phyloP scores from a whole-genome alignment of 2,329 filamentous ascomycete species.

The Venturia aucupariae region DNA sequence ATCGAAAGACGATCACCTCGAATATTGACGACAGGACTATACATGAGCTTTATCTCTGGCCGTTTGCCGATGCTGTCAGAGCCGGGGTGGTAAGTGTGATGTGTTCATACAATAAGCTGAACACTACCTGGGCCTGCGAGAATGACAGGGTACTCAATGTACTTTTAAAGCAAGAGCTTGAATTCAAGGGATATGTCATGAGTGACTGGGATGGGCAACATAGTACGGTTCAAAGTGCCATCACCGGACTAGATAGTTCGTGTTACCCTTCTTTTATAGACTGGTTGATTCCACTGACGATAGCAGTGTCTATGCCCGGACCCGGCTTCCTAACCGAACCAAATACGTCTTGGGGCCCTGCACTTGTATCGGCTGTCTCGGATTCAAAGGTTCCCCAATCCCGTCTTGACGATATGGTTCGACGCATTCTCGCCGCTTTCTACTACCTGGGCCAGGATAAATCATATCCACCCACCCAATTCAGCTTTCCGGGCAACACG shows the following conservation, averaged over 20 bases:
- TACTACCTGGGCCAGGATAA: slow-evolving; percentile 41
- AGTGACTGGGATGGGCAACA: slow-evolving; percentile 34
- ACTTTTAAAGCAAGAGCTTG: slow-evolving; percentile 43
- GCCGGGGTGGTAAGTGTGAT: slow-evolving; percentile 51
- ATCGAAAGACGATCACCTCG: slow-evolving; percentile 30
- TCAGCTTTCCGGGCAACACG: slow-evolving; percentile 36
- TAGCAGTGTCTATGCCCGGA: slow-evolving; percentile 29
- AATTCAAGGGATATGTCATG: slow-evolving; percentile 39
- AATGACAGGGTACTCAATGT: slow-evolving; percentile 41
- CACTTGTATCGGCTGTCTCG: slow-evolving; percentile 36
- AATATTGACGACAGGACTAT: slow-evolving; percentile 65
- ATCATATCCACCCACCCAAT: slow-evolving; percentile 34
- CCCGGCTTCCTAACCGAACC: slow-evolving; percentile 16
- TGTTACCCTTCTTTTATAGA: slow-evolving; percentile 43
- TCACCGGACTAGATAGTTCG: slow-evolving; percentile 40
- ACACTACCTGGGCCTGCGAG: slow-evolving; percentile 42
- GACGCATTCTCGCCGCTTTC: slow-evolving; percentile 39
- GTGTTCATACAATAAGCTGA: slow-evolving; percentile 37
- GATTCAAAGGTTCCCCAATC: slow-evolving; percentile 24
- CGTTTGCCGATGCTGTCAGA: slow-evolving; percentile 62
- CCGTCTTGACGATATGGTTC: slow-evolving; percentile 35
- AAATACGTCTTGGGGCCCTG: slow-evolving; percentile 59
- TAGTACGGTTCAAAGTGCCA: slow-evolving; percentile 34
- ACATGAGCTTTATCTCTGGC: slow-evolving; percentile 71
- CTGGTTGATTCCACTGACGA: slow-evolving; percentile 44